These are phyloP conservation scores for Amanita pseudoporphyria DNA, from an alignment of 768 basidiomycete genomes.

Conservation along the genomic window DNA sequence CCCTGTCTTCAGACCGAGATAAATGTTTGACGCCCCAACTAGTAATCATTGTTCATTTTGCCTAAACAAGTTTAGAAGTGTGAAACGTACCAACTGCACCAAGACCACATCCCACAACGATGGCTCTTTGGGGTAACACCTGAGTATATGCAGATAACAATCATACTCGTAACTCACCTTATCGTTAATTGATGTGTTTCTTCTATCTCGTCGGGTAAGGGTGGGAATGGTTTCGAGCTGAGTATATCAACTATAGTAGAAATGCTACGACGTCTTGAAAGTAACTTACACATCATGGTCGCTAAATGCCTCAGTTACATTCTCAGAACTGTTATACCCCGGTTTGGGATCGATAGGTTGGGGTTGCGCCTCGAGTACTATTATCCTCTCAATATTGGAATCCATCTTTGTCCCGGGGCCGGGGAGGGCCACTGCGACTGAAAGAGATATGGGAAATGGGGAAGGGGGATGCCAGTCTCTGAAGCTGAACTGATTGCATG, in stretches of 20 bases:
- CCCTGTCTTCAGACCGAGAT: conserved; percentile 60
- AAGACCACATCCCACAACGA: conserved; percentile 40
- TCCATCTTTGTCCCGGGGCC: not conserved
- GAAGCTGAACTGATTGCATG: too few relatives aligned
- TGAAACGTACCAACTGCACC: conserved; percentile 31
- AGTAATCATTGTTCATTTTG: not conserved
- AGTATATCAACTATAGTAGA: not conserved
- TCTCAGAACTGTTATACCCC: not conserved
- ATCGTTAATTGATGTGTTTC: conserved; percentile 46
- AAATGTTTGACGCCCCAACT: conserved; percentile 55
- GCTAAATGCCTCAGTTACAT: not conserved
- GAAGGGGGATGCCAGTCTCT: too few relatives aligned
- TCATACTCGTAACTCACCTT: conserved; percentile 19
- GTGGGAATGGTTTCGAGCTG: conserved; percentile 44
- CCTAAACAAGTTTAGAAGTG: not conserved
- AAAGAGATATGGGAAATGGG: too few relatives aligned
- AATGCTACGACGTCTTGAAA: not conserved
- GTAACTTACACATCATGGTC: conserved; percentile 7
- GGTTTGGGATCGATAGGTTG: not conserved
- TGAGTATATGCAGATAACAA: not conserved
- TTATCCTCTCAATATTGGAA: not conserved
- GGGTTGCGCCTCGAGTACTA: not conserved
- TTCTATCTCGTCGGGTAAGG: conserved; percentile 34
- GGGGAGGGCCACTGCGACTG: too few relatives aligned
- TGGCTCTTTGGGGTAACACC: conserved; percentile 21